Percentiles rank a stretch among this genome's conserved stretches.
phyloP scores from a whole-genome alignment of 352 stramenopile species.

The Phytopythium cucurbitacearum region DNA sequence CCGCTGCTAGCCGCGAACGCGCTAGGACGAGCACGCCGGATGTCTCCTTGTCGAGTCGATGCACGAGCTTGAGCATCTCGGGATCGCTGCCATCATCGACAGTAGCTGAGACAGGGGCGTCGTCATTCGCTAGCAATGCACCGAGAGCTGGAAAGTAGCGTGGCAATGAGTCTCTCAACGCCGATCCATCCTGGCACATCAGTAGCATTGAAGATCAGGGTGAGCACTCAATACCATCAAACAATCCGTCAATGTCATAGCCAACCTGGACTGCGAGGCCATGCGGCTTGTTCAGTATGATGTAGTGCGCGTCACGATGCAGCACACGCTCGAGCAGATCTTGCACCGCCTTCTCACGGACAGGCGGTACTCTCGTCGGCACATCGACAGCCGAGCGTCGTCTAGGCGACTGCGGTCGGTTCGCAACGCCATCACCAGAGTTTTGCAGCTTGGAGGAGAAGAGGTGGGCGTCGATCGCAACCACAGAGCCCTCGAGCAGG shows the following conservation, averaged over 20 bases:
- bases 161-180: constrained; percentile 33
- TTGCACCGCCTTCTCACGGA: constrained; percentile 6
- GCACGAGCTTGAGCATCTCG: constrained; percentile 40
- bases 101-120: too few species aligned
- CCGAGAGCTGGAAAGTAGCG: constrained; percentile 41
- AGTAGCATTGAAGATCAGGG: not conserved
- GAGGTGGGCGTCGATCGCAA: constrained; percentile 51
- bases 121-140: not conserved
- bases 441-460: constrained; percentile 27
- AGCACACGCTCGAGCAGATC: constrained; percentile 31
- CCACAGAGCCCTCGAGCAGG: constrained; percentile 29
- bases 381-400: not conserved
- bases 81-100: not conserved
- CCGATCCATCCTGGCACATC: constrained; percentile 29
- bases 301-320: constrained; percentile 49
- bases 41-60: constrained; percentile 71
- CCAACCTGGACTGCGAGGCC: constrained; percentile 54
- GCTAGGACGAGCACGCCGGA: constrained; percentile 64
- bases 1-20: constrained; percentile 56
- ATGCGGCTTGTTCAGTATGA: constrained; percentile 68
- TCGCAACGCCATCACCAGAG: not conserved
- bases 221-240: not conserved
- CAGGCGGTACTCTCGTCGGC: too few species aligned
- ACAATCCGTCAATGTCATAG: not conserved
- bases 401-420: constrained; percentile 3